Evolutionary conservation across 345 rosid species (phyloP).

Genomic region (Gynandropsis gynandra): DNA sequence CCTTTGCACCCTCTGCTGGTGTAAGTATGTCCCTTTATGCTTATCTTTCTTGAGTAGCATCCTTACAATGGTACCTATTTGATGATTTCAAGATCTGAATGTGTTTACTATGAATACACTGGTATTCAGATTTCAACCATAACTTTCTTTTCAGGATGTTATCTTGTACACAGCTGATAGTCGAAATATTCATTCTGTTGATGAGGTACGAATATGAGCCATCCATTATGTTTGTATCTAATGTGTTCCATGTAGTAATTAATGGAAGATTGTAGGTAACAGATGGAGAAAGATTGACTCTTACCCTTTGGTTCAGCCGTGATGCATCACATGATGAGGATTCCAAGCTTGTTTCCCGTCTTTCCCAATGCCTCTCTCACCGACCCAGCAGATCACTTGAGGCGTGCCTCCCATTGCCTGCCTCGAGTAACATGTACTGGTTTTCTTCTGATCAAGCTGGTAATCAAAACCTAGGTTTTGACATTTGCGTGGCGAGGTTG

Average conservation of each 20-base stretch:
- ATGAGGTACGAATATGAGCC: conserved; percentile 47
- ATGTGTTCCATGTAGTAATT: conserved; percentile 8
- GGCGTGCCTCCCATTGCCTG: conserved; percentile 43
- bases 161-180: conserved; percentile 87
- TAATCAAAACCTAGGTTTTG: conserved; percentile 41
- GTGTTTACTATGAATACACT: no score
- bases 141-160: conserved; percentile 45
- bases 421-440: conserved; percentile 82
- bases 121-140: neutral
- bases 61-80: neutral
- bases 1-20: conserved; percentile 58
- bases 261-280: conserved; percentile 42
- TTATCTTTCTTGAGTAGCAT: neutral
- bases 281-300: conserved; percentile 82
- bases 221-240: neutral
- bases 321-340: conserved; percentile 76
- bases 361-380: conserved; percentile 30
- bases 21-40: conserved; percentile 38
- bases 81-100: no score
- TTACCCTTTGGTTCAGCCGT: conserved; percentile 86
- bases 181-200: conserved; percentile 73
- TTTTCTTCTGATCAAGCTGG: conserved; percentile 41
- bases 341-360: conserved; percentile 61
- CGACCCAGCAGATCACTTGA: conserved; percentile 9
- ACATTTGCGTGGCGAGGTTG: conserved; percentile 64